Evolutionary conservation across 1,139 yeast species (phyloP).

Genomic region (Saccharomyces hybrid): DNA sequence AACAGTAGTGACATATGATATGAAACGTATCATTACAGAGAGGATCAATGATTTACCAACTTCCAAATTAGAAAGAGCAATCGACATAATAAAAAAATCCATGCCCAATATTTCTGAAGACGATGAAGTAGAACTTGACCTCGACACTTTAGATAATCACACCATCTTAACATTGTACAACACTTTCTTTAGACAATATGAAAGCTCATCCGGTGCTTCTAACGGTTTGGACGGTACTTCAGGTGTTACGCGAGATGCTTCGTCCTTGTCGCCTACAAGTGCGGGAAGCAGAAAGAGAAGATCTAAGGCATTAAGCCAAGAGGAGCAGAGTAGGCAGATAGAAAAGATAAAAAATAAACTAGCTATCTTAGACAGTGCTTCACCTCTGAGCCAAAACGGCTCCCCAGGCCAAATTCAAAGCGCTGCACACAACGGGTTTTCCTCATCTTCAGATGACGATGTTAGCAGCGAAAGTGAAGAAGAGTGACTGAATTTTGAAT

Average conservation of each 20-base stretch:
- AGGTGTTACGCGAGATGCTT: slow-evolving; percentile 8
- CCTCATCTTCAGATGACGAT: slow-evolving; percentile 38
- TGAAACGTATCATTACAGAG: slow-evolving; percentile 92
- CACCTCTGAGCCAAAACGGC: slow-evolving; percentile 29
- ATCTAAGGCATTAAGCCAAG: slow-evolving; percentile 45
- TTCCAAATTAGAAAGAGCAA: slow-evolving; percentile 73
- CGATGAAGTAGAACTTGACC: slow-evolving; percentile 88
- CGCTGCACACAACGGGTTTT: slow-evolving; percentile 28
- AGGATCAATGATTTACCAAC: slow-evolving; percentile 70
- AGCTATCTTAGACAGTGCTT: slow-evolving; percentile 53
- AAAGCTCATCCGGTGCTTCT: slow-evolving; percentile 17
- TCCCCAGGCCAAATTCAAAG: slow-evolving; percentile 17
- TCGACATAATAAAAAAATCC: slow-evolving; percentile 79
- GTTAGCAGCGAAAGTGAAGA: slow-evolving; percentile 36
- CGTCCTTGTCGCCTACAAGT: slow-evolving; percentile 31
- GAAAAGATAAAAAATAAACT: slow-evolving; percentile 78
- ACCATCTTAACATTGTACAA: slow-evolving; percentile 80
- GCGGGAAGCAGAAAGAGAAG: slow-evolving; percentile 28
- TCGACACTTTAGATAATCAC: slow-evolving; percentile 84
- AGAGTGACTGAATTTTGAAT: slow-evolving; percentile 27
- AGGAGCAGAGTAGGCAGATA: slow-evolving; percentile 69
- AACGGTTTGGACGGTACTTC: slow-evolving; percentile 11
- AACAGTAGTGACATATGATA: slow-evolving; percentile 73
- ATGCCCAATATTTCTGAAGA: slow-evolving; percentile 68
- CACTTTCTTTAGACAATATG: slow-evolving; percentile 34